These are phyloP conservation scores for Emergomyces orientalis DNA, from an alignment of 2,329 filamentous ascomycete genomes.

Conservation along the genomic window DNA sequence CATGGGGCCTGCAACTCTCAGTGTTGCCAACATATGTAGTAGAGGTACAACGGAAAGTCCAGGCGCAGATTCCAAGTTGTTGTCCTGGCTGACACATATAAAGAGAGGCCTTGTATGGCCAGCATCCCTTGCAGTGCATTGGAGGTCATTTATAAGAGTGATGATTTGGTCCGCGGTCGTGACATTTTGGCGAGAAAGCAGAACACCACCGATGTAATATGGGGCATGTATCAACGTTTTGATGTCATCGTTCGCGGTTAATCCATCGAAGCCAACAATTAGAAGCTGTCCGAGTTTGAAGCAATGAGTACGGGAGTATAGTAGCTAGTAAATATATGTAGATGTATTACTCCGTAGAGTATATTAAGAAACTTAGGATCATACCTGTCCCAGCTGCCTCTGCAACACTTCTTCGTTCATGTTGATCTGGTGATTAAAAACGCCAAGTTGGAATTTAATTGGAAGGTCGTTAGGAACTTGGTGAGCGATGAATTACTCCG, in stretches of 20 bases:
- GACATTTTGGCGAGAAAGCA: slow-evolving; percentile 38
- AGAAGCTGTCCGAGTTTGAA: slow-evolving; percentile 32
- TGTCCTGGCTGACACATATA: slow-evolving; percentile 40
- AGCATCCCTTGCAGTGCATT: slow-evolving; percentile 31
- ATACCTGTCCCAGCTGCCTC: slow-evolving; percentile 10
- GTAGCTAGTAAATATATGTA: neutral
- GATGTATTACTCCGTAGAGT: too few relatives aligned
- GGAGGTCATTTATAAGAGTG: slow-evolving; percentile 21
- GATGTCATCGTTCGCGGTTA: slow-evolving; percentile 32
- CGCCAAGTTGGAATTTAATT: too few relatives aligned
- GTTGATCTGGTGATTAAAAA: neutral
- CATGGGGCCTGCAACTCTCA: slow-evolving; percentile 33
- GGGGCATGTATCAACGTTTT: slow-evolving; percentile 33
- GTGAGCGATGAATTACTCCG: too few relatives aligned
- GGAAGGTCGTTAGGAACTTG: too few relatives aligned
- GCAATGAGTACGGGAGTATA: too few relatives aligned
- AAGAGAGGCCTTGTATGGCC: slow-evolving; percentile 35
- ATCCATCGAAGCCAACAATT: slow-evolving; percentile 37
- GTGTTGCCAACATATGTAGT: slow-evolving; percentile 37
- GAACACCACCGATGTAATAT: slow-evolving; percentile 34
- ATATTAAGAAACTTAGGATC: neutral
- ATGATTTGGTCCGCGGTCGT: slow-evolving; percentile 29
- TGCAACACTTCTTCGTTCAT: slow-evolving; percentile 7
- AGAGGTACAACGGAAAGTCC: slow-evolving; percentile 33
- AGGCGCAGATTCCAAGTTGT: slow-evolving; percentile 37